Evolutionary conservation across 805 yeast genomes (phyloP).

Genomic region (Diddensiella caesifluorescens): DNA sequence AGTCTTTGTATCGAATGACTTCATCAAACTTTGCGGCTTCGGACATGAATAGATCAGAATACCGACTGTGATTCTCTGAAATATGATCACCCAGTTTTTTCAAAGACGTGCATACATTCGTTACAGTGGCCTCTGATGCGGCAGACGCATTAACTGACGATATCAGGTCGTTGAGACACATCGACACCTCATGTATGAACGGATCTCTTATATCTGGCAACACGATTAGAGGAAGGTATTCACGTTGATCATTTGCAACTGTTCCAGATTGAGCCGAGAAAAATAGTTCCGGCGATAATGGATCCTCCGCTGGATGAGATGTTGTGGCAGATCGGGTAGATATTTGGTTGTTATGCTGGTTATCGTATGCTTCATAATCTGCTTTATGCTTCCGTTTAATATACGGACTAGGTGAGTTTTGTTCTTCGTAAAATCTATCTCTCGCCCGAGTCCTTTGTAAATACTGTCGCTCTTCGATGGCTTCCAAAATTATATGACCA

Average conservation of each 20-base stretch:
- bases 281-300: constrained; percentile 20
- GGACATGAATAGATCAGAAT: constrained; percentile 16
- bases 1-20: constrained; percentile 8
- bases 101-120: constrained; percentile 16
- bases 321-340: constrained; percentile 6
- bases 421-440: constrained; percentile 13
- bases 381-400: constrained; percentile 9
- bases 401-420: constrained; percentile 15
- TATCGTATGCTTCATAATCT: constrained; percentile 5
- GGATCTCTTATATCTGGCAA: constrained; percentile 26
- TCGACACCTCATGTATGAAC: constrained; percentile 20
- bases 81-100: constrained; percentile 17
- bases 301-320: constrained; percentile 16
- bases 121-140: constrained; percentile 21
- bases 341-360: too few relatives aligned
- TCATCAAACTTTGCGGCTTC: constrained; percentile 16
- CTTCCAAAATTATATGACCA: constrained; percentile 18
- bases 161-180: constrained; percentile 27
- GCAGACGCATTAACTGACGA: constrained; percentile 25
- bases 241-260: constrained; percentile 20
- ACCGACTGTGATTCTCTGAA: neutral
- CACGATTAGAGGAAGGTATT: constrained; percentile 26
- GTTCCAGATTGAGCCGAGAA: constrained; percentile 25
- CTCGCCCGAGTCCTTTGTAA: constrained; percentile 7
- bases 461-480: constrained; percentile 20